phyloP scores from a whole-genome alignment of 1,284 basidiomycete genomes.

The Pyrrhoderma noxium region DNA sequence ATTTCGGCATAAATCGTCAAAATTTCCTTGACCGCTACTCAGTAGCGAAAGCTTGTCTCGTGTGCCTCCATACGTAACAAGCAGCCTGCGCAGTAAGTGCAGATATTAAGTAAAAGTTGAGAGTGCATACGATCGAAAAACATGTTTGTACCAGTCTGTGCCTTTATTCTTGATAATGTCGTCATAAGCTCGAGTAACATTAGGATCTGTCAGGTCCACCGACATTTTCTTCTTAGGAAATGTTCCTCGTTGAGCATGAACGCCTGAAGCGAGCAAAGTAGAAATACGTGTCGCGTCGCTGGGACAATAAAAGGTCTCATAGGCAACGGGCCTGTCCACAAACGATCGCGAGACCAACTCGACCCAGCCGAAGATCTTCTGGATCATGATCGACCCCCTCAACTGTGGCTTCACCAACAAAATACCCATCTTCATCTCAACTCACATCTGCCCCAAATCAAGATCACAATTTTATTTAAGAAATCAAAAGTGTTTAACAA shows the following conservation, averaged over 20 bases:
- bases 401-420: background rate
- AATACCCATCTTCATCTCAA: background rate
- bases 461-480: background rate
- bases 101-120: background rate
- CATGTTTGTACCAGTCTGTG: constrained; percentile 16
- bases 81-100: constrained; percentile 12
- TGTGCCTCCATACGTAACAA: constrained; percentile 19
- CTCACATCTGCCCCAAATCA: background rate
- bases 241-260: constrained; percentile 1
- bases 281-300: constrained; percentile 1
- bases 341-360: background rate
- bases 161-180: constrained; percentile 16
- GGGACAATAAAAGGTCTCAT: background rate
- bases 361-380: too few relatives aligned
- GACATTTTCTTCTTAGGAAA: constrained; percentile 10
- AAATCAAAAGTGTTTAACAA: background rate
- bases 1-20: constrained; percentile 17
- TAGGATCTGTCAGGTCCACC: constrained; percentile 18
- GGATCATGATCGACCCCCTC: too few relatives aligned
- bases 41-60: constrained; percentile 19
- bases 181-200: constrained; percentile 18
- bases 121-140: background rate
- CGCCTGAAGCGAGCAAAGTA: background rate
- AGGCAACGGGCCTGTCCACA: background rate
- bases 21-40: constrained; percentile 18